These are phyloP conservation scores for Xerocomus nothofagi DNA, from an alignment of 1,284 basidiomycete genomes.

Conservation along the genomic window DNA sequence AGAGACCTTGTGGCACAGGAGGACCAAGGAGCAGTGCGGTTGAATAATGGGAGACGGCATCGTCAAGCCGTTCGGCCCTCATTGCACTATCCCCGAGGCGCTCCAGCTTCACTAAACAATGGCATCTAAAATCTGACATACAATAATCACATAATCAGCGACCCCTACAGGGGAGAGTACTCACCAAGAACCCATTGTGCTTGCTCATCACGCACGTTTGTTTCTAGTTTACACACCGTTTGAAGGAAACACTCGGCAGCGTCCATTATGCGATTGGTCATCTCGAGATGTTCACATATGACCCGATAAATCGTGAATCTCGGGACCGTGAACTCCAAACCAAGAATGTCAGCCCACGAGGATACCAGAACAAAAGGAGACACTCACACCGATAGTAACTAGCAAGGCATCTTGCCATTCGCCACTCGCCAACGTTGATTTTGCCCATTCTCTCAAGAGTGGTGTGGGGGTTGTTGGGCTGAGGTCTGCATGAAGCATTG, in stretches of 20 bases:
- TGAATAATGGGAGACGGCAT: constrained; percentile 3
- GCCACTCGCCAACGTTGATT: not conserved
- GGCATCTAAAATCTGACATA: not conserved
- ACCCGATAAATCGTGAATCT: not conserved
- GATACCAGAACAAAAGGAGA: not conserved
- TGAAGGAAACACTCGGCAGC: constrained; percentile 1
- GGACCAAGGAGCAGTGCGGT: not conserved
- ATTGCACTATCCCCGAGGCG: not conserved
- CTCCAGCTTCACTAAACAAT: not conserved
- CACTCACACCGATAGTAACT: not conserved
- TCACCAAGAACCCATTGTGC: constrained; percentile 1
- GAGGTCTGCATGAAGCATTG: not conserved
- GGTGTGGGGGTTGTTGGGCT: not conserved
- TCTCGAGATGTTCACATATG: constrained; percentile 1
- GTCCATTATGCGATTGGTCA: not conserved
- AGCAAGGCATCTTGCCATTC: not conserved
- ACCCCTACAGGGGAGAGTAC: not conserved
- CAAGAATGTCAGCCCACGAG: not conserved
- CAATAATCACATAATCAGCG: no score
- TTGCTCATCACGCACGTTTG: not conserved
- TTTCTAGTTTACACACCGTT: not conserved
- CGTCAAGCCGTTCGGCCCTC: not conserved
- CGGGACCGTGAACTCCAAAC: not conserved
- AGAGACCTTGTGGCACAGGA: not conserved
- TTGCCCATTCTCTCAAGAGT: not conserved